Evolutionary conservation across 768 basidiomycete genomes (phyloP), one percentile per base, ranked within the genome.

Genomic region (Leccinum rimulosum): DNA sequence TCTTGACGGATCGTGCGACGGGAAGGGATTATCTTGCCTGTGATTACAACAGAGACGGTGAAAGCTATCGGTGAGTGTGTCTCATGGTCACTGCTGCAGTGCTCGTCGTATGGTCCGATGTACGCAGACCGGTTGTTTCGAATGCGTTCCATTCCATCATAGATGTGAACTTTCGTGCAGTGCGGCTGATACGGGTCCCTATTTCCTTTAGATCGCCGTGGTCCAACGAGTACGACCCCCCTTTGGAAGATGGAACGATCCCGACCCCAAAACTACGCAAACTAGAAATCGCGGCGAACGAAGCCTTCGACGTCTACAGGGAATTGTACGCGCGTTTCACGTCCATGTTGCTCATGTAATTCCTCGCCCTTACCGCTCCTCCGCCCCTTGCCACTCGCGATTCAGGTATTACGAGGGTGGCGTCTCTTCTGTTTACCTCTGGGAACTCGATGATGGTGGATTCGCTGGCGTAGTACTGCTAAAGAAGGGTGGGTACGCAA

Each of bases 321-420:
- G 96, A 98, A 75, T 85, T 98, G 95, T 91, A 66, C 58, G 83
- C 56, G 83, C 72, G 31, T 58, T 50, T 55, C 19, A 14, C n/a
- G 33, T 50, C 36, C 1, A 22, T 10, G 4, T 50, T 53, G 59
- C 58, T 43, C 38, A 28, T 25, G 10, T 3, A 22, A 25, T 54
- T 22, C 43, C 5, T 10, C 43, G 3, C 40, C n/a, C 40, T 43
- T 43, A n/a, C 40, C n/a, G 40, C 40, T 43, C 40, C 40, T 43
- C 40, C 36, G 36, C 36, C 15, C 40, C 33, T 43, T 36, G 43
- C 51, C 30, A 52, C 54, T 17, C 33, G 54, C 14, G 50, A 66
- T 35, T 0, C 64, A 91, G 89, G 82, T 99, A 99, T 79, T 99
- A 87, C 73, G 97, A 98, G 75, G 96, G 96, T n/a, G 97, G 97